Conservation (phyloP, 345 rosid genomes). For the Sapria himalayana region DNA sequence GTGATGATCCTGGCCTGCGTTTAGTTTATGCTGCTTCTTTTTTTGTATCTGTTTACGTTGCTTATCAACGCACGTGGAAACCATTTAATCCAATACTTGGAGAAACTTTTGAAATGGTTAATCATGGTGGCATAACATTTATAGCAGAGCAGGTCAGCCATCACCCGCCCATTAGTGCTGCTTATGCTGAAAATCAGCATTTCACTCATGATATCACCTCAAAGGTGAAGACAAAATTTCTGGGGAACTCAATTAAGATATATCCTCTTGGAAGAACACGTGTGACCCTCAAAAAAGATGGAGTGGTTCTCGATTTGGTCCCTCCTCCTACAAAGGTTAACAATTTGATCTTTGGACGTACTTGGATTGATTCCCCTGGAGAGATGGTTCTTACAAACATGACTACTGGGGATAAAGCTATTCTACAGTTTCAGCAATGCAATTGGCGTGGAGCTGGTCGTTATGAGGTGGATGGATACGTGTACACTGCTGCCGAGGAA, state of each 20-base stretch:
- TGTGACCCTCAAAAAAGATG: conserved; percentile 45
- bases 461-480: conserved; percentile 78
- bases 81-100: conserved; percentile 98
- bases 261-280: conserved; percentile 66
- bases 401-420: conserved; percentile 63
- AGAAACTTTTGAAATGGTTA: conserved; percentile 68
- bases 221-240: conserved; percentile 66
- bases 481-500: conserved; percentile 53
- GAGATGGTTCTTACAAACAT: conserved; percentile 64
- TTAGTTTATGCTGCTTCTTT: conserved; percentile 81
- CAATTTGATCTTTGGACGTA: conserved; percentile 63
- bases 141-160: conserved; percentile 88
- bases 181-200: conserved; percentile 78
- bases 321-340: conserved; percentile 59
- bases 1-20: conserved; percentile 81
- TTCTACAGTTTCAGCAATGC: conserved; percentile 59
- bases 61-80: conserved; percentile 78
- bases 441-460: conserved; percentile 83
- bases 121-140: conserved; percentile 61
- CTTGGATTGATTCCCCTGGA: conserved; percentile 66
- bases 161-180: conserved; percentile 94
- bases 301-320: conserved; percentile 52
- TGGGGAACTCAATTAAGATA: conserved; percentile 53
- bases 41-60: conserved; percentile 75
- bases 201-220: conserved; percentile 66